These are phyloP conservation scores for Ilex asprella DNA, from an alignment of 257 asterid genomes.

Conservation along the genomic window DNA sequence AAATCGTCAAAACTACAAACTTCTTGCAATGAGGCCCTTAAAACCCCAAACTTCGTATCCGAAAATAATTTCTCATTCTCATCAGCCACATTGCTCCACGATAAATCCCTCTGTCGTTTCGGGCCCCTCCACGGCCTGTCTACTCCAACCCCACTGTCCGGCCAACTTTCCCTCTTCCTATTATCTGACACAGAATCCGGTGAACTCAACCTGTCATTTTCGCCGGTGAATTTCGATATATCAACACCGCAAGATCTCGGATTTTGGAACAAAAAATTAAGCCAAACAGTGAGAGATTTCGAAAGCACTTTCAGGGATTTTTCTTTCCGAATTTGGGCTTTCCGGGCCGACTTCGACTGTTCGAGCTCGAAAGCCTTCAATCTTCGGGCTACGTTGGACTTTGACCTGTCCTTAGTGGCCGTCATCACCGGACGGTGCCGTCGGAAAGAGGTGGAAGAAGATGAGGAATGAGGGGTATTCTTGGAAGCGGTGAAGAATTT, in stretches of 20 bases:
- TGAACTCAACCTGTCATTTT: constrained; percentile 22
- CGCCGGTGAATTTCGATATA: constrained; percentile 47
- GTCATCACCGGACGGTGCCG: constrained; percentile 12
- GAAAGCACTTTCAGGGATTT: constrained; percentile 60
- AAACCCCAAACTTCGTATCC: constrained; percentile 35
- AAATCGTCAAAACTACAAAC: constrained; percentile 89
- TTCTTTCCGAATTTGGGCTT: constrained; percentile 57
- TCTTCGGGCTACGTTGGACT: constrained; percentile 59
- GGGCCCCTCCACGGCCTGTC: constrained; percentile 88
- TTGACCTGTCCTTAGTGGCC: constrained; percentile 10
- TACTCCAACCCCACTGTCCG: constrained; percentile 45
- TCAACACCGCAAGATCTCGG: constrained; percentile 85
- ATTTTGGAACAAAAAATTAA: constrained; percentile 74
- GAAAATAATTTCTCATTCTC: constrained; percentile 27
- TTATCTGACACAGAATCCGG: constrained; percentile 15
- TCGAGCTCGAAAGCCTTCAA: constrained; percentile 76
- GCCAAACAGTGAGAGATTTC: constrained; percentile 84
- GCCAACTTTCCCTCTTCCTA: constrained; percentile 72
- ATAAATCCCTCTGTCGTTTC: constrained; percentile 64
- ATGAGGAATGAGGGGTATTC: constrained; percentile 42
- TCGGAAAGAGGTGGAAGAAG: background rate
- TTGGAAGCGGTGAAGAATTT: constrained; percentile 60
- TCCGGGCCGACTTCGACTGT: constrained; percentile 75
- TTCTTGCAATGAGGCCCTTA: constrained; percentile 62
- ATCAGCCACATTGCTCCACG: constrained; percentile 36